Conservation (phyloP, 805 yeast genomes). For the Kodamaea leandrae region DNA sequence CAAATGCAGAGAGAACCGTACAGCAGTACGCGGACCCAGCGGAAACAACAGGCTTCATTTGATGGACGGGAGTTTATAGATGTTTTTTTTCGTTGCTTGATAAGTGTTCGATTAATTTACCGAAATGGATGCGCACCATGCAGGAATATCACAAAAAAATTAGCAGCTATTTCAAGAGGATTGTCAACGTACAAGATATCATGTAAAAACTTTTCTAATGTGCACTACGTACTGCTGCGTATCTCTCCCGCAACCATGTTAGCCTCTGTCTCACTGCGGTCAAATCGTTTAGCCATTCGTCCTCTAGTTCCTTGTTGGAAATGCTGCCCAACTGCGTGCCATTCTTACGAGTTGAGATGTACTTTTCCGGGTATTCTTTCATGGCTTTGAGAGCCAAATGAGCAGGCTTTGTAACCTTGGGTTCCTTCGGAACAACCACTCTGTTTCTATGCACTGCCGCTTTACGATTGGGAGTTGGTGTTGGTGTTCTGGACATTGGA, state of each 20-base stretch:
- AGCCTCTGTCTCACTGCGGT: slow-evolving; percentile 25
- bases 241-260: slow-evolving; percentile 27
- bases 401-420: slow-evolving; percentile 5
- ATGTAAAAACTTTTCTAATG: not conserved
- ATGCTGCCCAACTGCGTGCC: slow-evolving; percentile 1
- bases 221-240: slow-evolving; percentile 12
- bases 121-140: not conserved
- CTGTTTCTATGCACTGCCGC: not conserved
- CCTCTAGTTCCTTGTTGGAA: slow-evolving; percentile 14
- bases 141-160: not conserved
- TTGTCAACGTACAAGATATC: too few species aligned
- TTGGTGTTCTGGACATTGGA: not conserved
- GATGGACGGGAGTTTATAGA: not conserved
- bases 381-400: slow-evolving; percentile 12
- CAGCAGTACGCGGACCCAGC: slow-evolving; percentile 93
- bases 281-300: slow-evolving; percentile 25
- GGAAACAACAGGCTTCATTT: slow-evolving; percentile 46
- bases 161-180: slow-evolving; percentile 4
- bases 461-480: not conserved
- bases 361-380: slow-evolving; percentile 7
- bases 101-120: slow-evolving; percentile 1
- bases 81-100: slow-evolving; percentile 2
- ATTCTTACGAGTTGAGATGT: not conserved
- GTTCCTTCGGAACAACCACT: not conserved
- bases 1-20: slow-evolving; percentile 89